A percentile compares a stretch with the other conserved stretches of the same genome.
Evolutionary conservation across 2,329 filamentous ascomycete genomes (phyloP).

Genomic region (Colletotrichum sojae): DNA sequence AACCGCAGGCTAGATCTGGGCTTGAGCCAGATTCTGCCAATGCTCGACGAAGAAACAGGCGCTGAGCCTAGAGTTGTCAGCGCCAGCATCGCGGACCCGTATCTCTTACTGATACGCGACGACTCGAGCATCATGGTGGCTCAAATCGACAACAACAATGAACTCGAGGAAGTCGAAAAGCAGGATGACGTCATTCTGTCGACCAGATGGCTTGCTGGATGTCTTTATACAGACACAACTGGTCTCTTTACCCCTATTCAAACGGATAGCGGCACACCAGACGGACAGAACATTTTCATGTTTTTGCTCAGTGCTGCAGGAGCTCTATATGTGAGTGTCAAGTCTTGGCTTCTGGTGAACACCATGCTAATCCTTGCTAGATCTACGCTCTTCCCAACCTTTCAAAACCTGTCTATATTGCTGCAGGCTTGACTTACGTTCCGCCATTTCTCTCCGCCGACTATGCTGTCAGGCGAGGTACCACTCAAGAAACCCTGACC

Average conservation of each 20-base stretch:
- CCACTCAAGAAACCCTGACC: conserved; percentile 78
- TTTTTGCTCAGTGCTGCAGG: conserved; percentile 85
- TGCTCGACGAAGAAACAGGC: conserved; percentile 91
- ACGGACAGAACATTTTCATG: conserved; percentile 72
- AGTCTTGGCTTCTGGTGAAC: neutral
- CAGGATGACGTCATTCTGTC: conserved; percentile 68
- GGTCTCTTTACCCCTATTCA: conserved; percentile 65
- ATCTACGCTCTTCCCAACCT: conserved; percentile 84
- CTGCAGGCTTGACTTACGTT: conserved; percentile 83
- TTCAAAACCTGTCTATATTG: conserved; percentile 77
- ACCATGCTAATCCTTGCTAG: conserved; percentile 56
- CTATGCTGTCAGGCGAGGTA: conserved; percentile 77
- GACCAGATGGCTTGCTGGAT: conserved; percentile 86
- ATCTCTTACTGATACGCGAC: conserved; percentile 85
- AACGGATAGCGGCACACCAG: conserved; percentile 56
- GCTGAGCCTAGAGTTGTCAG: conserved; percentile 83
- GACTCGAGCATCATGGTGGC: conserved; percentile 86
- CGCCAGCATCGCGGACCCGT: conserved; percentile 89
- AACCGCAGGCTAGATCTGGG: conserved; percentile 77
- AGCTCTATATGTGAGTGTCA: conserved; percentile 76
- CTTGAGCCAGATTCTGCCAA: conserved; percentile 90
- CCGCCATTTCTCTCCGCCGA: conserved; percentile 83
- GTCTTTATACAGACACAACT: conserved; percentile 80
- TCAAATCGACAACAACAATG: conserved; percentile 83
- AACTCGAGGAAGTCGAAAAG: conserved; percentile 85